A percentile compares a stretch with the other conserved stretches of the same genome.
Conservation (phyloP, 1,139 yeast genomes). For the Keqinozyma sinolaborantium region DNA sequence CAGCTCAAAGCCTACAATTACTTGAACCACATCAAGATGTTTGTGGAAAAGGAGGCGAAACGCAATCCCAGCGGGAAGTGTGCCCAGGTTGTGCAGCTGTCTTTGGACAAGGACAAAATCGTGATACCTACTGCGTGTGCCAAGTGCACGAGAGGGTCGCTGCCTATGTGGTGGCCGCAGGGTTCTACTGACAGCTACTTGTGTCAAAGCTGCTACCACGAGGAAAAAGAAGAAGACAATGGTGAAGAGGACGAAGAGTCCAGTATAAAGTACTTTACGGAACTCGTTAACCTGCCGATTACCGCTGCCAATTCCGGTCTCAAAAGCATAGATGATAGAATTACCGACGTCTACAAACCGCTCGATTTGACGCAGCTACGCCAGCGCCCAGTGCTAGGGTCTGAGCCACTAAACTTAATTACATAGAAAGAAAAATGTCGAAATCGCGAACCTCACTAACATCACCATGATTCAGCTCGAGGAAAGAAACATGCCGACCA, state of each 20-base stretch:
- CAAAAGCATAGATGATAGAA: conserved; percentile 21
- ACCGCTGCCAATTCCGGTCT: conserved; percentile 34
- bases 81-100: background rate
- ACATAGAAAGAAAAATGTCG: too few relatives aligned
- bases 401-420: too few relatives aligned
- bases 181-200: conserved; percentile 7
- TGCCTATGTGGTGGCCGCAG: conserved; percentile 41
- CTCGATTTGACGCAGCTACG: background rate
- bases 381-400: too few relatives aligned
- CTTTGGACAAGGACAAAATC: conserved; percentile 1
- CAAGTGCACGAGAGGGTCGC: conserved; percentile 21
- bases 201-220: conserved; percentile 35
- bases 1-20: conserved; percentile 30
- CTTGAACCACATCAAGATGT: conserved; percentile 17
- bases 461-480: conserved; percentile 32
- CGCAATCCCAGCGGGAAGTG: conserved; percentile 2
- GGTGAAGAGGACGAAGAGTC: conserved; percentile 5
- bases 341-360: conserved; percentile 7
- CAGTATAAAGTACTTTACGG: conserved; percentile 15
- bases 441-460: background rate
- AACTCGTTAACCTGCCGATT: conserved; percentile 27
- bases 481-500: conserved; percentile 70
- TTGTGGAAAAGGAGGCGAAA: conserved; percentile 11
- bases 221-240: conserved; percentile 8
- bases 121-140: conserved; percentile 12